Percentiles rank a stretch among this genome's conserved stretches.
These are phyloP conservation scores for Salicornia ramosissima DNA, from an alignment of 148 eudicot genomes.

Conservation along the genomic window DNA sequence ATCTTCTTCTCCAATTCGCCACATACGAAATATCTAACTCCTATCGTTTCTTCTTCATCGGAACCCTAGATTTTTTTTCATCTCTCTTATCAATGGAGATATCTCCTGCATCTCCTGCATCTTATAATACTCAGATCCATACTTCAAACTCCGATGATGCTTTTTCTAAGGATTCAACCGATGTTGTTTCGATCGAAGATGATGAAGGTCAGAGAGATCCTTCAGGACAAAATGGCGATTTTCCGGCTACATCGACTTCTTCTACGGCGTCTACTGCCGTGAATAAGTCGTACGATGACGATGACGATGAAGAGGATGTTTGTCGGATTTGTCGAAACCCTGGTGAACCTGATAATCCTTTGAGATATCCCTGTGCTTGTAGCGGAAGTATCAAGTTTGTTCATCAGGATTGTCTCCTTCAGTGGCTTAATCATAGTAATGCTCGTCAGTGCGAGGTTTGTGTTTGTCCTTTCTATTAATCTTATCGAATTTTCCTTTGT, in stretches of 20 bases:
- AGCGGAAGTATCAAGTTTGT: slow-evolving; percentile 92
- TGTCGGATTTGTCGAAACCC: slow-evolving; percentile 89
- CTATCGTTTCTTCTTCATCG: slow-evolving; percentile 11
- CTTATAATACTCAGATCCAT: slow-evolving; percentile 24
- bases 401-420: slow-evolving; percentile 91
- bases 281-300: slow-evolving; percentile 40
- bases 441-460: slow-evolving; percentile 91
- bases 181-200: slow-evolving; percentile 25
- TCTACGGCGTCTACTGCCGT: neutral
- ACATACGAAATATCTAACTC: neutral
- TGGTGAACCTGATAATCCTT: slow-evolving; percentile 73
- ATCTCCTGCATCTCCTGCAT: slow-evolving; percentile 28
- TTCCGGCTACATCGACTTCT: neutral
- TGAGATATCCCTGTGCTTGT: slow-evolving; percentile 88
- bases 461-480: neutral
- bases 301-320: slow-evolving; percentile 78
- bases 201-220: slow-evolving; percentile 9
- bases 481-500: neutral
- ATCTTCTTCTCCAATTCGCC: neutral
- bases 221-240: neutral
- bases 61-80: slow-evolving; percentile 17
- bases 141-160: slow-evolving; percentile 17
- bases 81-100: slow-evolving; percentile 35
- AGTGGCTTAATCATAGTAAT: slow-evolving; percentile 97
- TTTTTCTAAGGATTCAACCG: slow-evolving; percentile 19